Percentiles rank a stretch among this genome's conserved stretches.
Evolutionary conservation across 2,329 filamentous ascomycete genomes (phyloP).

Genomic region (Ophiocordyceps camponoti-leonardi): DNA sequence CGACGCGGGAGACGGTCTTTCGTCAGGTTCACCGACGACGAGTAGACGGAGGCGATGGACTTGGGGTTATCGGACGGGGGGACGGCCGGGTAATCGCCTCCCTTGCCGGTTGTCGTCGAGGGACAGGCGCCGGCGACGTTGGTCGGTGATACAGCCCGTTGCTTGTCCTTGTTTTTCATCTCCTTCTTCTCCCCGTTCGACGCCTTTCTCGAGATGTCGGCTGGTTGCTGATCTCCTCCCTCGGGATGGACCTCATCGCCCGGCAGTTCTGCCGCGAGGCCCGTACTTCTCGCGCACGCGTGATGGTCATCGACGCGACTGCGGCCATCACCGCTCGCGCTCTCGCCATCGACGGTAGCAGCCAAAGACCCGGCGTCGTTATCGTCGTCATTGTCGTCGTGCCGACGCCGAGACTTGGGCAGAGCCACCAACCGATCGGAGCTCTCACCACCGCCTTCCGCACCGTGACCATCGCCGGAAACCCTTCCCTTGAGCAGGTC

Average conservation of each 20-base stretch:
- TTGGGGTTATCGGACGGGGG: slow-evolving; percentile 15
- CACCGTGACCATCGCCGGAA: slow-evolving; percentile 2
- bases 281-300: slow-evolving; percentile 14
- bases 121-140: too few relatives aligned
- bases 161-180: neutral
- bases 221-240: neutral
- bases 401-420: slow-evolving; percentile 12
- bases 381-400: slow-evolving; percentile 27
- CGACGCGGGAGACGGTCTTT: slow-evolving; percentile 49
- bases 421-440: slow-evolving; percentile 26
- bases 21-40: slow-evolving; percentile 31
- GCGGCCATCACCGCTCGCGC: slow-evolving; percentile 14
- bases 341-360: slow-evolving; percentile 39
- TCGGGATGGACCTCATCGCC: slow-evolving; percentile 3
- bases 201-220: too few relatives aligned
- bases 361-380: slow-evolving; percentile 33
- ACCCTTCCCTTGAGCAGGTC: slow-evolving; percentile 21
- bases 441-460: slow-evolving; percentile 19
- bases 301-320: slow-evolving; percentile 6
- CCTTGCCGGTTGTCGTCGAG: neutral
- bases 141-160: neutral
- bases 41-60: slow-evolving; percentile 23
- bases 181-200: neutral
- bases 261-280: slow-evolving; percentile 21
- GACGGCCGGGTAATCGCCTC: slow-evolving; percentile 3